Base-by-base conservation (phyloP, 164 flowering plant species). In the Paratinospora sagittata region DNA sequence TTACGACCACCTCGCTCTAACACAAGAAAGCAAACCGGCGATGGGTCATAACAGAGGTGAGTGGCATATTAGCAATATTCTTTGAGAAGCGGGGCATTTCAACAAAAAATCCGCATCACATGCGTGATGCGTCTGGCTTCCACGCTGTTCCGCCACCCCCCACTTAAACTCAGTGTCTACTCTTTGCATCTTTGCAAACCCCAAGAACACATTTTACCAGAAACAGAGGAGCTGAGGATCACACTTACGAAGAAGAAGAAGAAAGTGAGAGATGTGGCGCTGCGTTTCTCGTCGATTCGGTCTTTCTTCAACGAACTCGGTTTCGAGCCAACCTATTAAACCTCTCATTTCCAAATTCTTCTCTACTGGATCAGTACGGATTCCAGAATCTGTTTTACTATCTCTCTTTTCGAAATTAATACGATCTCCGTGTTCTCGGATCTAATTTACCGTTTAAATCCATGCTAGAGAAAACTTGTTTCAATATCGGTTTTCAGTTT, bases 251-350 rank as follows among this genome's bases (percentile, higher is more conserved):
- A n/a, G n/a, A n/a, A 71, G 80, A 72, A 30, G 70, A 49, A 21
- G 7, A 67, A 21, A 71, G 68, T 12, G 66, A 72, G 76, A 74
- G 81, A 91, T 91, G 97, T 91, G 97, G 97, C 90, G 95, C 74
- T 87, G 87, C 82, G 88, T 87, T 34, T 71, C 90, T 62, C 91
- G 91, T 58, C 74, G 84, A 76, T 75, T 88, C 62, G 76, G 85
- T 26, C 30, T 72, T 14, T 60, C 76, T 77, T 75, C 84, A 33
- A 66, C 78, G 37, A 74, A 37, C 76, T 82, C 84, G 65, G 12
- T 66, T 80, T 45, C 82, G 58, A 66, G 66, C 74, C 77, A 68
- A 66, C 71, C 82, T 47, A 43, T 77, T 47, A 73, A 82, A 77
- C 80, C 85, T 72, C 79, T 70, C 66, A 12, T 82, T 71, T 80